Evolutionary conservation across 768 basidiomycete genomes (phyloP).

Genomic region (Gelatoporia subvermispora): DNA sequence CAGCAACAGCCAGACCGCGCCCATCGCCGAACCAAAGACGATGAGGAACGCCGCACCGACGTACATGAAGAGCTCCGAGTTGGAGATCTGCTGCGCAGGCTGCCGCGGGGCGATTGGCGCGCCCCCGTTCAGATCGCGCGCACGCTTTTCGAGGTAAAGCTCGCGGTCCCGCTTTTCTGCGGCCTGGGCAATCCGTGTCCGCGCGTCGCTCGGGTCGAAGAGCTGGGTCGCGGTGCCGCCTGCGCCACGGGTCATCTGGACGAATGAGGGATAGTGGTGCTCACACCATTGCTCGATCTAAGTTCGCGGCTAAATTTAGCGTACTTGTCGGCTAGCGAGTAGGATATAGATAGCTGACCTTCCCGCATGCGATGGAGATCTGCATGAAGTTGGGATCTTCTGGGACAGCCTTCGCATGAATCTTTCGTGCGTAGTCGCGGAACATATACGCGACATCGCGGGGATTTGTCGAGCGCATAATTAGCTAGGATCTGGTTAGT

Average conservation of each 20-base stretch:
- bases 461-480: constrained; percentile 89
- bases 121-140: constrained; percentile 12
- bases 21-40: constrained; percentile 22
- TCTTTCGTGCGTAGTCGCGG: constrained; percentile 72
- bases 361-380: constrained; percentile 78
- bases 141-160: constrained; percentile 26
- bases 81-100: constrained; percentile 1
- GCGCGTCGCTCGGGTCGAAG: constrained; percentile 50
- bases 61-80: constrained; percentile 24
- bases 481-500: constrained; percentile 49
- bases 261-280: constrained; percentile 90
- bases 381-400: constrained; percentile 85
- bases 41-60: constrained; percentile 23
- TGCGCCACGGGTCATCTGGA: constrained; percentile 32
- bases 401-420: constrained; percentile 75
- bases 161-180: constrained; percentile 38
- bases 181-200: constrained; percentile 43
- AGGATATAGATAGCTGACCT: too few species aligned
- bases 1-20: constrained; percentile 20
- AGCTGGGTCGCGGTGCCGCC: constrained; percentile 8
- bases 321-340: too few species aligned
- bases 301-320: too few species aligned
- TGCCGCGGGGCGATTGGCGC: constrained; percentile 3
- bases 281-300: constrained; percentile 95
- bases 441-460: constrained; percentile 88